These are phyloP conservation scores for Nemania diffusa DNA, from an alignment of 2,329 filamentous ascomycete genomes.

Conservation along the genomic window DNA sequence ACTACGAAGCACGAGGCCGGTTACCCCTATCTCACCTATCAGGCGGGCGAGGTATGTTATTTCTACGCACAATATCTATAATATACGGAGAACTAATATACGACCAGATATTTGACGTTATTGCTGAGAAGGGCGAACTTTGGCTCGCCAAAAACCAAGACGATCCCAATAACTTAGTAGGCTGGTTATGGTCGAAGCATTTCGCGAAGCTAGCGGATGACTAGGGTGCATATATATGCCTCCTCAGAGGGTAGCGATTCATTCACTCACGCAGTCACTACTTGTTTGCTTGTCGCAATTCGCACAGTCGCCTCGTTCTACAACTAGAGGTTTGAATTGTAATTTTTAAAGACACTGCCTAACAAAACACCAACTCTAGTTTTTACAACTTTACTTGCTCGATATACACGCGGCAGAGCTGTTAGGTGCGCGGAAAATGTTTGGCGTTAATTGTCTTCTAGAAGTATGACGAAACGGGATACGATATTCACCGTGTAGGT, in stretches of 20 bases:
- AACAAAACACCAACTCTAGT: slow-evolving; percentile 26
- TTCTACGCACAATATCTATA: neutral
- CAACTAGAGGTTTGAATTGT: slow-evolving; percentile 14
- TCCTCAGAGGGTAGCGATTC: neutral
- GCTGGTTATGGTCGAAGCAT: slow-evolving; percentile 99
- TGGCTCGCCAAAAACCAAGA: slow-evolving; percentile 99
- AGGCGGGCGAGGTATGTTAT: slow-evolving; percentile 81
- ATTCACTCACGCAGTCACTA: neutral
- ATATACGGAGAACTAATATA: slow-evolving; percentile 6
- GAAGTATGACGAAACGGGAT: slow-evolving; percentile 48
- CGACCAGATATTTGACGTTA: slow-evolving; percentile 81
- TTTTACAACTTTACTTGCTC: slow-evolving; percentile 22
- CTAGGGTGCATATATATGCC: slow-evolving; percentile 32
- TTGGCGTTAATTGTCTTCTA: slow-evolving; percentile 47
- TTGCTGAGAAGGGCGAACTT: slow-evolving; percentile 95
- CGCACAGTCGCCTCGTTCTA: slow-evolving; percentile 2
- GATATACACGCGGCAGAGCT: slow-evolving; percentile 29
- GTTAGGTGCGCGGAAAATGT: slow-evolving; percentile 42
- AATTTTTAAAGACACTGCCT: slow-evolving; percentile 20
- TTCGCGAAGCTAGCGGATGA: slow-evolving; percentile 76
- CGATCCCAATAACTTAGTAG: slow-evolving; percentile 79
- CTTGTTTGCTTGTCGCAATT: slow-evolving; percentile 5
- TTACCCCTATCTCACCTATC: slow-evolving; percentile 95
- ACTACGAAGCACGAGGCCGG: slow-evolving; percentile 91
- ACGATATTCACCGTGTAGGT: slow-evolving; percentile 45